A percentile compares a stretch with the other conserved stretches of the same genome.
phyloP scores from a whole-genome alignment of 2,329 filamentous ascomycete genomes.

The Calcarisporium arbuscula region DNA sequence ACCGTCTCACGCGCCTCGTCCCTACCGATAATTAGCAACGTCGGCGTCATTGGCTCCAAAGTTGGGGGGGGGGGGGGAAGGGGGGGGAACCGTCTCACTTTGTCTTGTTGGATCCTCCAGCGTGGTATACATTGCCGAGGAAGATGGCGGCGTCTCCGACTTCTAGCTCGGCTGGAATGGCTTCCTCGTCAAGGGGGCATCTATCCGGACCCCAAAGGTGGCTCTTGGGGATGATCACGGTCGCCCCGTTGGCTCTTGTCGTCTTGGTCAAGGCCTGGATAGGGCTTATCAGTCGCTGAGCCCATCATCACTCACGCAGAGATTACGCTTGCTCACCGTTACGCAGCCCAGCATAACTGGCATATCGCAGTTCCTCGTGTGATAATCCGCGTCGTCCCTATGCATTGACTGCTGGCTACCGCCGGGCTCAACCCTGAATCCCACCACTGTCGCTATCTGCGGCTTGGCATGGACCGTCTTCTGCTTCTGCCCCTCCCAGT shows the following conservation, averaged over 20 bases:
- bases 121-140: slow-evolving; percentile 32
- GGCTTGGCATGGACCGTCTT: slow-evolving; percentile 27
- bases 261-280: slow-evolving; percentile 28
- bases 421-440: slow-evolving; percentile 32
- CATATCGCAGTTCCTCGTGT: slow-evolving; percentile 24
- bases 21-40: slow-evolving; percentile 5
- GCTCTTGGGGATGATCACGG: slow-evolving; percentile 31
- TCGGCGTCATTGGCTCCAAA: not conserved
- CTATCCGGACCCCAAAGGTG: slow-evolving; percentile 34
- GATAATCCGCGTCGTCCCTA: slow-evolving; percentile 25
- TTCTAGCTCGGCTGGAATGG: slow-evolving; percentile 31
- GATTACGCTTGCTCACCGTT: slow-evolving; percentile 10
- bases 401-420: slow-evolving; percentile 32
- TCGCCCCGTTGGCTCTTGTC: slow-evolving; percentile 34
- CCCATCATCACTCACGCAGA: not conserved
- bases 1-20: slow-evolving; percentile 23
- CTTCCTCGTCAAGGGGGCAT: slow-evolving; percentile 28
- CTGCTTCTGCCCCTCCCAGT: slow-evolving; percentile 26
- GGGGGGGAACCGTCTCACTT: slow-evolving; percentile 13
- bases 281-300: not conserved
- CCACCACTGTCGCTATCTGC: slow-evolving; percentile 28
- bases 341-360: slow-evolving; percentile 30
- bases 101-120: slow-evolving; percentile 30
- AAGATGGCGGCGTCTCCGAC: slow-evolving; percentile 33
- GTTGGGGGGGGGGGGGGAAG: not conserved